These are phyloP conservation scores for Salix udensis DNA, from an alignment of 345 rosid genomes.

Conservation along the genomic window DNA sequence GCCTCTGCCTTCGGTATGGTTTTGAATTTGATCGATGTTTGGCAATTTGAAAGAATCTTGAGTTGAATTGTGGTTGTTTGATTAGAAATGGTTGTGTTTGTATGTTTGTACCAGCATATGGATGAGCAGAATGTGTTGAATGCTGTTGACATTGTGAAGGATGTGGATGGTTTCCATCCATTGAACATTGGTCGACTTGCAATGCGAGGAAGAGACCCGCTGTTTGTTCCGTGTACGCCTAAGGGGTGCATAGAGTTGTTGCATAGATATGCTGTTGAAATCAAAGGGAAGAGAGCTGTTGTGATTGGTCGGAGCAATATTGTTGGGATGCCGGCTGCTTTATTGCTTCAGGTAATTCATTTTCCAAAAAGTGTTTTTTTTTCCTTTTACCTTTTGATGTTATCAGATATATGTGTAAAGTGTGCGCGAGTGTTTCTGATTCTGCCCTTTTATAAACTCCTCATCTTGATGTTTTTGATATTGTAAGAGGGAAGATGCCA, in stretches of 20 bases:
- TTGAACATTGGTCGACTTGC: constrained; percentile 80
- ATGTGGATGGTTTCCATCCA: constrained; percentile 90
- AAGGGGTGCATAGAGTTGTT: constrained; percentile 87
- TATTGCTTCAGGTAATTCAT: constrained; percentile 61
- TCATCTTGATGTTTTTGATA: background rate
- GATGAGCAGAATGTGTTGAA: constrained; percentile 66
- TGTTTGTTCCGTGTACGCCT: constrained; percentile 82
- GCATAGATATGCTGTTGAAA: constrained; percentile 59
- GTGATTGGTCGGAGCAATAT: constrained; percentile 91
- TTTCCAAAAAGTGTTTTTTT: background rate
- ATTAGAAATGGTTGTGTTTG: background rate
- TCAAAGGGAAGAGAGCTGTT: constrained; percentile 83
- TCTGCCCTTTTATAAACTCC: background rate
- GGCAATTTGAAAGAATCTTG: background rate
- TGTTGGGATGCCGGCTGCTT: constrained; percentile 92
- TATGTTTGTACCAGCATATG: constrained; percentile 55
- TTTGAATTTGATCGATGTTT: constrained; percentile 7
- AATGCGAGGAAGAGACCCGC: constrained; percentile 80
- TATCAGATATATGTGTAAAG: too few relatives aligned
- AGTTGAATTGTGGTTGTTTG: background rate
- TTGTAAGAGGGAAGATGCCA: constrained; percentile 77
- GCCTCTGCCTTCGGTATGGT: constrained; percentile 72
- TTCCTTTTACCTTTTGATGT: too few relatives aligned
- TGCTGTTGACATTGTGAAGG: constrained; percentile 75
- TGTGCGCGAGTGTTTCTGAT: background rate